Evolutionary conservation across 441 rosid genomes (phyloP).

Genomic region (Oxalis stricta): DNA sequence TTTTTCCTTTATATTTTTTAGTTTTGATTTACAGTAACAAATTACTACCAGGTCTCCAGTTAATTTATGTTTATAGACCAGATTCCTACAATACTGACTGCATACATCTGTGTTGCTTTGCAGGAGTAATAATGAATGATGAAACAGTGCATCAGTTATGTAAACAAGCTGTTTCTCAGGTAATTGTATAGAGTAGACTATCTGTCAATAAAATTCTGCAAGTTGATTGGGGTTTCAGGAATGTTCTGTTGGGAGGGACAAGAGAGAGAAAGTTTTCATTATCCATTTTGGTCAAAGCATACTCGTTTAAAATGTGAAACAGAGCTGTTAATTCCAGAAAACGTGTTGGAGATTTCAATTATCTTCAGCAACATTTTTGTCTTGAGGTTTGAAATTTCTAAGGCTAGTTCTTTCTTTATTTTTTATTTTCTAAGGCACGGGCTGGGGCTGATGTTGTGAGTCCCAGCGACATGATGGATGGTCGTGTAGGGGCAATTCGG

Average conservation of each 20-base stretch:
- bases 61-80: no score
- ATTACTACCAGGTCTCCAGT: no score
- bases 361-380: background rate
- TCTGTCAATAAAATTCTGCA: background rate
- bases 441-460: constrained; percentile 99
- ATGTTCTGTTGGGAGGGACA: no score
- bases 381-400: background rate
- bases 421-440: constrained; percentile 41
- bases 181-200: constrained; percentile 12
- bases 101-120: constrained; percentile 10
- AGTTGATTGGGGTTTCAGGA: no score
- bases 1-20: background rate
- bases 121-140: constrained; percentile 91
- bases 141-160: constrained; percentile 92
- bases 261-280: no score
- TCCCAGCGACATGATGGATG: constrained; percentile 99
- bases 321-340: background rate
- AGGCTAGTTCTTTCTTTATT: background rate
- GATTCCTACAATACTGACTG: no score
- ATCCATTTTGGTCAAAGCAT: background rate
- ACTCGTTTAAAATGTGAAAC: background rate
- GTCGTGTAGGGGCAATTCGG: constrained; percentile 87
- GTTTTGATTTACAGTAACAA: background rate
- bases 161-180: constrained; percentile 96
- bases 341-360: background rate